Conservation (phyloP, 1,284 basidiomycete genomes). For the Trametes polyzona region DNA sequence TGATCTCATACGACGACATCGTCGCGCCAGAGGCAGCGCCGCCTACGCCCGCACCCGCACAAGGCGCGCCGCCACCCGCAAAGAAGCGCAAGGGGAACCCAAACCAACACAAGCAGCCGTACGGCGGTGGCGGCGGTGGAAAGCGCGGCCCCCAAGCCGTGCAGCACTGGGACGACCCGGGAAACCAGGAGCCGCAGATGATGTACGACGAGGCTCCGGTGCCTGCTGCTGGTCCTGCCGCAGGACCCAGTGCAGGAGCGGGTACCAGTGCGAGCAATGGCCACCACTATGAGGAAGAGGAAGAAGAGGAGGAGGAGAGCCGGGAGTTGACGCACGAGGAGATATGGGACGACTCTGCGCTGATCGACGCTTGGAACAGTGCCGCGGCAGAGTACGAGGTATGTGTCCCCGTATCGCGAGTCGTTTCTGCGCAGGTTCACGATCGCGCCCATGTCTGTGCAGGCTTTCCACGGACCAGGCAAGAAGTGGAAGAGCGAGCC, state of each 20-base stretch:
- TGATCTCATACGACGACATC: constrained; percentile 39
- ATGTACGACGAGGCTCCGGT: constrained; percentile 37
- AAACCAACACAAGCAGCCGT: constrained; percentile 19
- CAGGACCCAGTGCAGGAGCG: constrained; percentile 24
- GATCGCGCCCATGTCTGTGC: not conserved
- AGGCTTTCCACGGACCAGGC: constrained; percentile 70
- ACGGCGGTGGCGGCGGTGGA: constrained; percentile 8
- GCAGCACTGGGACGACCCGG: constrained; percentile 53
- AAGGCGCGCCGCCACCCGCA: constrained; percentile 29
- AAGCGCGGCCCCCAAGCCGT: constrained; percentile 30
- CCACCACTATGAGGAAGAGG: constrained; percentile 31
- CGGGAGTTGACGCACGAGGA: constrained; percentile 70
- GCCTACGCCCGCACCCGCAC: not conserved
- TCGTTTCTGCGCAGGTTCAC: not conserved
- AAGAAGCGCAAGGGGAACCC: constrained; percentile 36
- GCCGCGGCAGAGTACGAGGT: constrained; percentile 79
- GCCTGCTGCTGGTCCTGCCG: constrained; percentile 4
- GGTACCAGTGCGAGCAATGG: constrained; percentile 10
- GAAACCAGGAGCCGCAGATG: constrained; percentile 32
- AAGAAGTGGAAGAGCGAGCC: constrained; percentile 74
- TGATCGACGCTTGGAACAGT: constrained; percentile 81
- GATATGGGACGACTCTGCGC: constrained; percentile 82
- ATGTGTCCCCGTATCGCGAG: constrained; percentile 8
- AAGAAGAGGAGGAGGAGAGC: constrained; percentile 52
- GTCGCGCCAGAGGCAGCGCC: constrained; percentile 16